phyloP scores from a whole-genome alignment of 805 yeast genomes.

The Candida pseudofarinosa region DNA sequence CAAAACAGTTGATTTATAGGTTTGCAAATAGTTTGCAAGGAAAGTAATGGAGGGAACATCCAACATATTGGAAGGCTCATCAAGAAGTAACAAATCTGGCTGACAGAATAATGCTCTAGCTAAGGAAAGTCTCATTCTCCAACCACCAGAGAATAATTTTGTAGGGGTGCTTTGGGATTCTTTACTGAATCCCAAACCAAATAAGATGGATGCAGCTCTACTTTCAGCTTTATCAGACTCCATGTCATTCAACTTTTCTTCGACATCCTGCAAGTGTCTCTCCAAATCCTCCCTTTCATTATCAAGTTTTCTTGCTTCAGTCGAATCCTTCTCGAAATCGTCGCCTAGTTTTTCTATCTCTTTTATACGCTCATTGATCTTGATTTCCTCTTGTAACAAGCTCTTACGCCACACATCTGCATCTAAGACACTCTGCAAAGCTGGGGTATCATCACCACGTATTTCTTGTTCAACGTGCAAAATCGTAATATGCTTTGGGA shows the following conservation, averaged over 20 bases:
- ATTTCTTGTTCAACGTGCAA: constrained; percentile 97
- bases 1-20: constrained; percentile 87
- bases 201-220: constrained; percentile 89
- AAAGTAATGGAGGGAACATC: constrained; percentile 98
- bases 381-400: constrained; percentile 68
- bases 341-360: constrained; percentile 68
- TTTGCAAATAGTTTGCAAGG: constrained; percentile 82
- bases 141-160: constrained; percentile 97
- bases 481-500: constrained; percentile 93
- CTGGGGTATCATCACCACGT: constrained; percentile 86
- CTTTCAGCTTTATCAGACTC: constrained; percentile 98
- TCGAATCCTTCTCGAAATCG: constrained; percentile 72
- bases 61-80: constrained; percentile 99
- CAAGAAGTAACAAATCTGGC: constrained; percentile 88
- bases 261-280: constrained; percentile 69
- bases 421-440: constrained; percentile 92
- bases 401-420: constrained; percentile 99
- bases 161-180: constrained; percentile 83
- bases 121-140: constrained; percentile 99
- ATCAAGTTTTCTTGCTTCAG: constrained; percentile 75
- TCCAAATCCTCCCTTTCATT: constrained; percentile 88
- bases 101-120: constrained; percentile 97
- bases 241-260: constrained; percentile 82
- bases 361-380: constrained; percentile 66
- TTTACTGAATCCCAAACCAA: constrained; percentile 88